Evolutionary conservation across 768 basidiomycete genomes (phyloP).

Genomic region (Tulasnella sp.): DNA sequence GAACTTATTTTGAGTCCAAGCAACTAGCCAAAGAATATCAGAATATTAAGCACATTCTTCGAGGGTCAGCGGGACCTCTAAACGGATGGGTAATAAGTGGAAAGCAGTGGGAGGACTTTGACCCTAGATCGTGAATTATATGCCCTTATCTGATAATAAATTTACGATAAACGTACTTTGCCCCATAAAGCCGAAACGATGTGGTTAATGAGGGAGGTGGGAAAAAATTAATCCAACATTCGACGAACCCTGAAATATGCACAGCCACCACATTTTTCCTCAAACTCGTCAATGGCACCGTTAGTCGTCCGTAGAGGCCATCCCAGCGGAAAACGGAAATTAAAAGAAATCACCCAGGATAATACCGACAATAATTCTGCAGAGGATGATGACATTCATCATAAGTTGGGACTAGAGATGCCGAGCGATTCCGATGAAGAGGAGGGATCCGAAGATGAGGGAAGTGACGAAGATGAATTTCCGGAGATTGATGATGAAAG

Average conservation of each 20-base stretch:
- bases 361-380: neutral
- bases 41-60: neutral
- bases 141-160: too few species aligned
- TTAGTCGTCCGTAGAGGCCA: too few species aligned
- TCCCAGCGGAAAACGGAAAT: too few species aligned
- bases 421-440: conserved; percentile 53
- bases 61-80: neutral
- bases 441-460: conserved; percentile 31
- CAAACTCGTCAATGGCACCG: too few species aligned
- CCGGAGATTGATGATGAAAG: conserved; percentile 41
- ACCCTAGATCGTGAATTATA: too few species aligned
- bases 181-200: too few species aligned
- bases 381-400: conserved; percentile 26
- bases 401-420: conserved; percentile 49
- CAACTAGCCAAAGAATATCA: neutral
- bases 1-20: conserved; percentile 3
- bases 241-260: too few species aligned
- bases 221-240: too few species aligned
- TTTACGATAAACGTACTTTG: too few species aligned
- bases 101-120: conserved; percentile 4
- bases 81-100: conserved; percentile 11
- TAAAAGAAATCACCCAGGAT: too few species aligned
- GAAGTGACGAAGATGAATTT: conserved; percentile 56
- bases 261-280: too few species aligned
- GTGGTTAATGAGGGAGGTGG: too few species aligned